Evolutionary conservation across 768 basidiomycete species (phyloP).

Genomic region (Piloderma croceum): DNA sequence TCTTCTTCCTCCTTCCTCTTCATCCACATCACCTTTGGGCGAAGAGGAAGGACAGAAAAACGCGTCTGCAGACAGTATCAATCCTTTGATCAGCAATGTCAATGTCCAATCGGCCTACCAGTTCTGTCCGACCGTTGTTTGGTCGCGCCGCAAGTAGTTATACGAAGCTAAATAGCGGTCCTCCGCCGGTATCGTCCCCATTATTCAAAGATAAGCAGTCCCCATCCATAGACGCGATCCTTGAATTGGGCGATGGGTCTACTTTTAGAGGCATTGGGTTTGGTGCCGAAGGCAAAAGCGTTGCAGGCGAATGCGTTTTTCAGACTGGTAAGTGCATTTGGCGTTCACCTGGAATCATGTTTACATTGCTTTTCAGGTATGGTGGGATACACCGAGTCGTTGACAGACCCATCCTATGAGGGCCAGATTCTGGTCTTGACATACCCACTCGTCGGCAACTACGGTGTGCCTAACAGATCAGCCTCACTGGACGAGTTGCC

Average conservation of each 20-base stretch:
- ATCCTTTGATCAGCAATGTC: conserved; percentile 17
- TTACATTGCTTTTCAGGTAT: conserved; percentile 59
- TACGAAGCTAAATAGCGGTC: too few species aligned
- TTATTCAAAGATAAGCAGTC: background rate
- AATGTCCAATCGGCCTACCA: background rate
- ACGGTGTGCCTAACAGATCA: conserved; percentile 83
- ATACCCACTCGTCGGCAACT: conserved; percentile 95
- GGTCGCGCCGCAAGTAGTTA: too few species aligned
- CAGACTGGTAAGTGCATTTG: conserved; percentile 75
- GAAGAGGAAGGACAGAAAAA: conserved; percentile 11
- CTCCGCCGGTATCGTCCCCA: too few species aligned
- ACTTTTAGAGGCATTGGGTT: conserved; percentile 88
- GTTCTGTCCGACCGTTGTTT: too few species aligned
- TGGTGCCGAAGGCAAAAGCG: conserved; percentile 84
- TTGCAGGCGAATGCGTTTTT: conserved; percentile 98
- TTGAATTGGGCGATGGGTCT: conserved; percentile 88
- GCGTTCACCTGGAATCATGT: conserved; percentile 3
- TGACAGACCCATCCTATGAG: conserved; percentile 98
- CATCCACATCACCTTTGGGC: conserved; percentile 8
- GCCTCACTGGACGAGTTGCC: conserved; percentile 52
- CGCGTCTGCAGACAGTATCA: conserved; percentile 14
- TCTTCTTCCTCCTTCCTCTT: conserved; percentile 13
- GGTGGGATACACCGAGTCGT: conserved; percentile 97
- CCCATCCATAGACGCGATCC: conserved; percentile 39
- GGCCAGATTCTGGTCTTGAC: conserved; percentile 97